Percentiles rank a stretch among this genome's conserved stretches.
These are phyloP conservation scores for Protomyces inouyei DNA, from an alignment of 1,139 yeast genomes.

Conservation along the genomic window DNA sequence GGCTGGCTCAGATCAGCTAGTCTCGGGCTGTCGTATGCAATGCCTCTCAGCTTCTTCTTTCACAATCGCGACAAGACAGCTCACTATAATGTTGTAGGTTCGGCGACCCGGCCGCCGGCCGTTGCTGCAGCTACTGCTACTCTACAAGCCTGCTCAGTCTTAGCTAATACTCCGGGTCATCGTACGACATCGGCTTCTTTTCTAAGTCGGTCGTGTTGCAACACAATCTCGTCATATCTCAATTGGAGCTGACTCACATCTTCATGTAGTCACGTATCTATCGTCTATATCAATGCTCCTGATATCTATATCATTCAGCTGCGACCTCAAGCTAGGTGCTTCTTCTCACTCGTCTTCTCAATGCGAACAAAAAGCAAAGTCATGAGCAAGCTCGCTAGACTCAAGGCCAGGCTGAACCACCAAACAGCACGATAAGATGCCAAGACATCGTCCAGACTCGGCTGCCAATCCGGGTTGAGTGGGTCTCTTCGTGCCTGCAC, in stretches of 20 bases:
- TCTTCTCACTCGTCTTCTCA: slow-evolving; percentile 2
- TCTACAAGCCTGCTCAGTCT: background rate
- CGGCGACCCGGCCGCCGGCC: no score
- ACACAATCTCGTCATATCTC: background rate
- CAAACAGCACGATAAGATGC: slow-evolving; percentile 48
- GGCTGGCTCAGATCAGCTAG: no score
- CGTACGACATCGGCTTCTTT: no score
- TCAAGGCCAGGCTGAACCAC: slow-evolving; percentile 42
- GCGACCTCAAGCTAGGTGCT: background rate
- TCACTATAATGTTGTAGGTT: no score
- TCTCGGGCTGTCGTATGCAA: no score
- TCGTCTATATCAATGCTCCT: background rate
- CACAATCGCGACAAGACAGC: no score
- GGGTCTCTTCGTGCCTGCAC: slow-evolving; percentile 37
- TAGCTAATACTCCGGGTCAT: background rate
- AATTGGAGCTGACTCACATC: background rate
- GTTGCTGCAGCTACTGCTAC: background rate
- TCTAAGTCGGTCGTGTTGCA: background rate
- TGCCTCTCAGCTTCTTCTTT: no score
- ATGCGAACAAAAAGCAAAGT: slow-evolving; percentile 1
- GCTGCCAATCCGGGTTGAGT: background rate
- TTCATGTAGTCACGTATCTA: no score
- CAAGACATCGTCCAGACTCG: slow-evolving; percentile 34
- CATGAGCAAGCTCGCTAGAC: background rate
- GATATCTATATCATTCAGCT: background rate